These are phyloP conservation scores for Geosmithia putterillii DNA, from an alignment of 2,329 filamentous ascomycete genomes.

Conservation along the genomic window DNA sequence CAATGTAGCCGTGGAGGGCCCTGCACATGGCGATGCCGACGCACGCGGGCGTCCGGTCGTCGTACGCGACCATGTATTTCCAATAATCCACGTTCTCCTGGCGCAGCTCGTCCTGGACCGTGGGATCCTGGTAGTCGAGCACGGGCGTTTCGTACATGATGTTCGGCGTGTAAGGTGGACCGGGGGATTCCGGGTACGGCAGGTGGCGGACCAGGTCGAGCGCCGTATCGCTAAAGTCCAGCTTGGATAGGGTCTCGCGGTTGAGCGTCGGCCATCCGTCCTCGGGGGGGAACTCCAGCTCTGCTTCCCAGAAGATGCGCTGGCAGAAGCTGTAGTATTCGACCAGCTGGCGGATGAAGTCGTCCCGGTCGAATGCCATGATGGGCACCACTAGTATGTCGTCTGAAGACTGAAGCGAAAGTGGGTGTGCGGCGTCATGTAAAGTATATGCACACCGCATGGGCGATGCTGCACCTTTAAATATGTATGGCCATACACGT, in stretches of 20 bases:
- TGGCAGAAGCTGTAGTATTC: slow-evolving; percentile 8
- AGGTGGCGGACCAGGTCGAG: slow-evolving; percentile 7
- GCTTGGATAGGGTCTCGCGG: slow-evolving; percentile 4
- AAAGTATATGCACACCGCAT: too few species aligned
- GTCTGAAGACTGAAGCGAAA: too few species aligned
- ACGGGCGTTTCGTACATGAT: slow-evolving; percentile 2
- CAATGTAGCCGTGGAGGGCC: slow-evolving; percentile 2
- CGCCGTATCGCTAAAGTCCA: slow-evolving; percentile 3
- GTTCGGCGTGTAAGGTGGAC: not conserved
- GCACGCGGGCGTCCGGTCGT: slow-evolving; percentile 4
- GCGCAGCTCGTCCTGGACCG: not conserved
- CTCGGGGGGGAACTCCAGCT: slow-evolving; percentile 1
- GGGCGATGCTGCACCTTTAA: too few species aligned
- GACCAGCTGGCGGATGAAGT: slow-evolving; percentile 7
- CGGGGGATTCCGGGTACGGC: slow-evolving; percentile 3
- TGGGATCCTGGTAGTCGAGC: slow-evolving; percentile 1
- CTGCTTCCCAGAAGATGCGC: slow-evolving; percentile 7
- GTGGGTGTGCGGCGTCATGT: too few species aligned
- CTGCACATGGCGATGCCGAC: slow-evolving; percentile 4
- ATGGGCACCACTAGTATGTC: too few species aligned
- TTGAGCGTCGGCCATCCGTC: slow-evolving; percentile 7
- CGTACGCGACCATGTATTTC: not conserved
- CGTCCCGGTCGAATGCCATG: not conserved
- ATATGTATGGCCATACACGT: too few species aligned
- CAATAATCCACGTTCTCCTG: too few species aligned